Evolutionary conservation across 78 protist species (phyloP).

Genomic region (Andalucia godoyi): DNA sequence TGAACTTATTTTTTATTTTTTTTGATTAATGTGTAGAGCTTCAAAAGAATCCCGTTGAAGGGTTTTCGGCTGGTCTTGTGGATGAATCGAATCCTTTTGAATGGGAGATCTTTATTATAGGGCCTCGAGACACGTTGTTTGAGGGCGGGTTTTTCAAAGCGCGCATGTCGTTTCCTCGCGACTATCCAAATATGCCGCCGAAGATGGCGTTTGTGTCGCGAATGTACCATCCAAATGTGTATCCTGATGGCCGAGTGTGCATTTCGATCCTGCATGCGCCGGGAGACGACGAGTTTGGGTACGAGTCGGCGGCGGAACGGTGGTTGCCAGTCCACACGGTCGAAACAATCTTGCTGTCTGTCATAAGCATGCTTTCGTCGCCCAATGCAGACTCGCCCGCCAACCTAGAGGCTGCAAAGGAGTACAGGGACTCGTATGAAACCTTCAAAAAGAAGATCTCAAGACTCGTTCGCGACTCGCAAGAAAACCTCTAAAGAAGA

Average conservation of each 20-base stretch:
- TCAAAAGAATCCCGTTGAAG: constrained; percentile 68
- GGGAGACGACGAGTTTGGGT: constrained; percentile 82
- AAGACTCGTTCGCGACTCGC: constrained; percentile 24
- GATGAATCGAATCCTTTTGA: constrained; percentile 78
- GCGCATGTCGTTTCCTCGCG: constrained; percentile 49
- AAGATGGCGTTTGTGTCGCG: constrained; percentile 62
- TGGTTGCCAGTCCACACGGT: constrained; percentile 83
- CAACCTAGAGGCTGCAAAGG: constrained; percentile 88
- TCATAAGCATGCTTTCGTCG: constrained; percentile 76
- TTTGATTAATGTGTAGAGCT: too few relatives aligned
- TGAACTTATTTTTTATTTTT: too few relatives aligned
- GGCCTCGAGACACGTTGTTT: constrained; percentile 74
- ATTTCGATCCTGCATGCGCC: constrained; percentile 92
- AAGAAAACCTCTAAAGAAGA: too few relatives aligned
- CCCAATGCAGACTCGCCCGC: constrained; percentile 94
- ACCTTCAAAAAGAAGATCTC: constrained; percentile 32
- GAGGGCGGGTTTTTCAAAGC: constrained; percentile 83
- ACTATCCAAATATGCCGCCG: constrained; percentile 79
- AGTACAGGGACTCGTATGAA: constrained; percentile 45
- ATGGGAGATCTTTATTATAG: constrained; percentile 80
- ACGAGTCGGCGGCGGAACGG: constrained; percentile 78
- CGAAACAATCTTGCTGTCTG: constrained; percentile 47
- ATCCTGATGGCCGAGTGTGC: constrained; percentile 80
- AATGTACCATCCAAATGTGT: constrained; percentile 81
- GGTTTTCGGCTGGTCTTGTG: constrained; percentile 79